Evolutionary conservation across 2,329 filamentous ascomycete genomes (phyloP).

Genomic region (Dactylellina drechsleri): DNA sequence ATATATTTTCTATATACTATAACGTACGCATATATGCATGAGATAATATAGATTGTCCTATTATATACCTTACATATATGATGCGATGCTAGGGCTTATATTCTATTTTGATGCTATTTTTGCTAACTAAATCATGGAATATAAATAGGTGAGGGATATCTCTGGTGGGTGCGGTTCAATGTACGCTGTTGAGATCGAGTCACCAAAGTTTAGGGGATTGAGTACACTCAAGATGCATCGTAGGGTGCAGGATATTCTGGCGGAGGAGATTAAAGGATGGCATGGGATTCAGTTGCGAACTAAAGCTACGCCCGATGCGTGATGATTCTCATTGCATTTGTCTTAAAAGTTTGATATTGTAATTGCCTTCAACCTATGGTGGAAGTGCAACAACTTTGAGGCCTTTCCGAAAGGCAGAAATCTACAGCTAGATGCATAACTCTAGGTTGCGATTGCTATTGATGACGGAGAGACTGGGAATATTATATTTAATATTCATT

Average conservation of each 20-base stretch:
- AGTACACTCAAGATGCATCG: constrained; percentile 83
- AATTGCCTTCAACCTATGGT: too few species aligned
- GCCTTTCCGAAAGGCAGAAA: too few species aligned
- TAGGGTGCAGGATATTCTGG: constrained; percentile 78
- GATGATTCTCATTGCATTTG: not conserved
- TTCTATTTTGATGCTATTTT: too few species aligned
- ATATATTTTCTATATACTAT: too few species aligned
- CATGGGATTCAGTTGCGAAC: constrained; percentile 85
- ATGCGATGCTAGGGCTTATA: too few species aligned
- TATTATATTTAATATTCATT: too few species aligned
- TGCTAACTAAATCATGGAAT: not conserved
- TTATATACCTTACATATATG: too few species aligned
- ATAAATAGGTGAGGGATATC: constrained; percentile 75
- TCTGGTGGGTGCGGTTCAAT: constrained; percentile 86
- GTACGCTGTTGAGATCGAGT: constrained; percentile 84
- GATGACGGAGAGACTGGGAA: too few species aligned
- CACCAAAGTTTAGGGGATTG: constrained; percentile 75
- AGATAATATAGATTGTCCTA: not conserved
- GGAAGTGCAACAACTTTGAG: too few species aligned
- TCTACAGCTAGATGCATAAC: too few species aligned
- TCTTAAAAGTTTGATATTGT: too few species aligned
- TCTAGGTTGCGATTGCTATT: too few species aligned
- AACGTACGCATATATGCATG: not conserved
- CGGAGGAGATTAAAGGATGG: constrained; percentile 81
- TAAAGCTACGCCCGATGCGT: constrained; percentile 63